These are phyloP conservation scores for Trametes sanguinea DNA, from an alignment of 768 basidiomycete genomes.

Conservation along the genomic window DNA sequence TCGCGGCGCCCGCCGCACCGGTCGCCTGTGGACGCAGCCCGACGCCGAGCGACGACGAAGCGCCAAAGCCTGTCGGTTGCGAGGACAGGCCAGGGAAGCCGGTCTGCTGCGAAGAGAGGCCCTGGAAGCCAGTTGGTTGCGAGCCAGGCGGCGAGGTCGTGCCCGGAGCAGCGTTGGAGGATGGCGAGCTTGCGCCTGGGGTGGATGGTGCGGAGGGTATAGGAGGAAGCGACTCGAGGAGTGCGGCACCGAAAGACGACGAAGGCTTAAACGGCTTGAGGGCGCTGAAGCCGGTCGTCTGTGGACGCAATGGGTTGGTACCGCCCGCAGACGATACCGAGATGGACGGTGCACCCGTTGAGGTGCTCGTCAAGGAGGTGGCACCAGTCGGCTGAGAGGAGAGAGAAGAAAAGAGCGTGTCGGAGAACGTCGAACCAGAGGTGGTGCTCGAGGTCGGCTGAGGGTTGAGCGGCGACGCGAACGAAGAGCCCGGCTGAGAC, in stretches of 20 bases:
- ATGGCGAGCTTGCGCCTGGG: slow-evolving; percentile 35
- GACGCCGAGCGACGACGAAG: slow-evolving; percentile 26
- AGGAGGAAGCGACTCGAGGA: slow-evolving; percentile 59
- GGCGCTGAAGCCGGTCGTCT: slow-evolving; percentile 52
- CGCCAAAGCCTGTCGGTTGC: slow-evolving; percentile 24
- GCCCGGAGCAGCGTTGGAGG: slow-evolving; percentile 8
- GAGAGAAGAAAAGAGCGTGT: slow-evolving; percentile 49
- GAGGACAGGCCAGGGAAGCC: slow-evolving; percentile 40
- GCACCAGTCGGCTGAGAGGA: slow-evolving; percentile 56
- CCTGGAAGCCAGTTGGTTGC: slow-evolving; percentile 59
- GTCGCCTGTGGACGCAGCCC: slow-evolving; percentile 45
- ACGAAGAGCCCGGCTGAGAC: slow-evolving; percentile 2
- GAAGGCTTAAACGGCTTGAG: slow-evolving; percentile 59
- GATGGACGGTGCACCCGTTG: slow-evolving; percentile 34
- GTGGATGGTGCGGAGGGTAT: slow-evolving; percentile 60
- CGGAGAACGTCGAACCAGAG: slow-evolving; percentile 48
- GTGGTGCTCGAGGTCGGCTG: slow-evolving; percentile 37
- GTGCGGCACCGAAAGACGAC: slow-evolving; percentile 51
- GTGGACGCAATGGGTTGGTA: slow-evolving; percentile 41
- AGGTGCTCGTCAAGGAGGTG: slow-evolving; percentile 34
- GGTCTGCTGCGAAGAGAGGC: slow-evolving; percentile 35
- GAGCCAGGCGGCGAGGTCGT: slow-evolving; percentile 34
- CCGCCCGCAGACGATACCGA: slow-evolving; percentile 28
- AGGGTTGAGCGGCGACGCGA: slow-evolving; percentile 21
- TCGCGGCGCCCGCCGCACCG: slow-evolving; percentile 36